Conservation (phyloP, 139 green algal species). For the Chlorella sp. region DNA sequence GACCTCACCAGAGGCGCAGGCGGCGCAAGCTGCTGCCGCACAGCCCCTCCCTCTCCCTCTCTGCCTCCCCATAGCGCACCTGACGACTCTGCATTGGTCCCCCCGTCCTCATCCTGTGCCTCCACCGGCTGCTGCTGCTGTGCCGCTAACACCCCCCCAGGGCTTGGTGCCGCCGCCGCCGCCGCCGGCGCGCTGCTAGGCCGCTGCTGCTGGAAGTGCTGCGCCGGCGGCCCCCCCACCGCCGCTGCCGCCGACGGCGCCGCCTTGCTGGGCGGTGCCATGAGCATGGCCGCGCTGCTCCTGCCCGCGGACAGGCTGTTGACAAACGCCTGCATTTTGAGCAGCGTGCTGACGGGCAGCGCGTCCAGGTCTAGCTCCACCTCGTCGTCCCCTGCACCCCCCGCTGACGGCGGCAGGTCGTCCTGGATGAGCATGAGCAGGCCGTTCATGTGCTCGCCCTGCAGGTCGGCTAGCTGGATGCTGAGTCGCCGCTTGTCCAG, state of each 20-base stretch:
- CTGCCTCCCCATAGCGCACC: too few relatives aligned
- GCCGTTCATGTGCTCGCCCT: constrained; percentile 48
- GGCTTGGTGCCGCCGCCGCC: too few relatives aligned
- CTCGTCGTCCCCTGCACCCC: constrained; percentile 39
- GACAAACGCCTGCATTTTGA: constrained; percentile 40
- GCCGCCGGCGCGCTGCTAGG: too few relatives aligned
- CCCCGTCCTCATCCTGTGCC: too few relatives aligned
- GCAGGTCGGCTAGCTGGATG: constrained; percentile 51
- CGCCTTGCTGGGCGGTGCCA: background rate
- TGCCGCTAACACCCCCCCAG: too few relatives aligned
- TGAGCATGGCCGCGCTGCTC: background rate
- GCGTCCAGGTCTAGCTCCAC: constrained; percentile 66
- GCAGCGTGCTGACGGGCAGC: constrained; percentile 50
- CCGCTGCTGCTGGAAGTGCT: too few relatives aligned
- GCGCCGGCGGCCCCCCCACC: too few relatives aligned
- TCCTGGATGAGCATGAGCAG: constrained; percentile 56
- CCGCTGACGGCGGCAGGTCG: background rate
- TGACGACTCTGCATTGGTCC: too few relatives aligned
- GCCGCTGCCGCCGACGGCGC: background rate
- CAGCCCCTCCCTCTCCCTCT: too few relatives aligned
- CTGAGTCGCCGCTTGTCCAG: constrained; percentile 65
- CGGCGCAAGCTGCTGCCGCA: too few relatives aligned
- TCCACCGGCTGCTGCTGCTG: too few relatives aligned
- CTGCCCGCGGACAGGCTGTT: background rate
- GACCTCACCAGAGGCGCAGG: too few relatives aligned